Evolutionary conservation across 345 rosid species (phyloP).

Genomic region (Boechera stricta): DNA sequence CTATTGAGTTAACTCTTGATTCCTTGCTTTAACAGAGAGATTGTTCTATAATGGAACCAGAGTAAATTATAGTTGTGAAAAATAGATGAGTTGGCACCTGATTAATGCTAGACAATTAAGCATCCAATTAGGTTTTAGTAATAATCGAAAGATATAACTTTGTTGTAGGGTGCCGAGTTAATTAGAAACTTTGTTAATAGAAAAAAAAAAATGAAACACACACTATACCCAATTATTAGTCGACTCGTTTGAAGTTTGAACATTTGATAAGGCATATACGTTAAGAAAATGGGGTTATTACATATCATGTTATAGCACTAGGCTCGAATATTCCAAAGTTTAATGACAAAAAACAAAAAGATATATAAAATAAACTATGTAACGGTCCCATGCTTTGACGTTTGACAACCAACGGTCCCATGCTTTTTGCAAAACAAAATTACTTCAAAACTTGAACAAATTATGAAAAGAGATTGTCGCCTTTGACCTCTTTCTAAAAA

Average conservation of each 20-base stretch:
- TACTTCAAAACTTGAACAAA: background rate
- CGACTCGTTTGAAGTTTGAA: background rate
- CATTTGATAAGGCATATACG: background rate
- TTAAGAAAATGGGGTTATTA: background rate
- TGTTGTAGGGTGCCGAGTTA: background rate
- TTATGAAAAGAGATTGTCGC: slow-evolving; percentile 20
- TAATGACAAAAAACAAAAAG: background rate
- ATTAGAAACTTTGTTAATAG: background rate
- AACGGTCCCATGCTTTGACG: slow-evolving; percentile 18
- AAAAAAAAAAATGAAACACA: background rate
- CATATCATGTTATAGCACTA: background rate
- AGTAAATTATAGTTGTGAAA: background rate
- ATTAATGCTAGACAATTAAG: background rate
- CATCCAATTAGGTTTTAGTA: background rate
- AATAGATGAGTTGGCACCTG: slow-evolving; percentile 1
- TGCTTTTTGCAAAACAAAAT: background rate
- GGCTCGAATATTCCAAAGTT: slow-evolving; percentile 12
- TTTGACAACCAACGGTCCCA: slow-evolving; percentile 33
- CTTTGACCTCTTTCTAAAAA: background rate
- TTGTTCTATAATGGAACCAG: background rate
- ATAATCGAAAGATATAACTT: background rate
- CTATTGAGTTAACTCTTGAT: slow-evolving; percentile 1
- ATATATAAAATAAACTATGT: background rate
- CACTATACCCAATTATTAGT: background rate
- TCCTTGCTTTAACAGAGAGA: slow-evolving; percentile 17